phyloP scores from a whole-genome alignment of 139 green algal genomes.

The Picochlorum sp. region DNA sequence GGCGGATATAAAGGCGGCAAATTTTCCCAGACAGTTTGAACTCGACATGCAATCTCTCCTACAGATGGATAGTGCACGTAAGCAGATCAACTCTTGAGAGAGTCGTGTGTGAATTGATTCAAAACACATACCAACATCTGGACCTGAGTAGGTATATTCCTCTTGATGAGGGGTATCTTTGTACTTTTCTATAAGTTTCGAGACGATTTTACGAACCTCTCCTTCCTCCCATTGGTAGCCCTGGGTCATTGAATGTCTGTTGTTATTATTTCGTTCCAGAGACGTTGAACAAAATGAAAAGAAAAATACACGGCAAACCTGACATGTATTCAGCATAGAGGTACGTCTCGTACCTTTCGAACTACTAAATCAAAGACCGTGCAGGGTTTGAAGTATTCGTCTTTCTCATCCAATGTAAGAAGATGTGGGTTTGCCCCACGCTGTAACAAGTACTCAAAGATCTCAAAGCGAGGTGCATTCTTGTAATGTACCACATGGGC shows the following conservation, averaged over 20 bases:
- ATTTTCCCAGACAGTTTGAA: constrained; percentile 1
- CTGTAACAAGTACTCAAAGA: constrained; percentile 31
- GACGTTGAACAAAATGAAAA: no score
- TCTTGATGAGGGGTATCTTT: no score
- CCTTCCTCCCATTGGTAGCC: neutral
- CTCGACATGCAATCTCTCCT: neutral
- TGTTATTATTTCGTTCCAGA: no score
- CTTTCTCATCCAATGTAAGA: neutral
- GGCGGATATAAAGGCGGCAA: constrained; percentile 14
- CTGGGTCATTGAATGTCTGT: no score
- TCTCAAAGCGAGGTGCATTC: constrained; percentile 5
- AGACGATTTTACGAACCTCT: neutral
- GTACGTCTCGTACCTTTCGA: no score
- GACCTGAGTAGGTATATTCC: no score
- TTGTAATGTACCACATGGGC: constrained; percentile 26
- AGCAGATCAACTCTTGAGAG: no score
- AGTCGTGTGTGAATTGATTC: no score
- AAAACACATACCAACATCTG: no score
- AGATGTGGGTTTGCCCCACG: constrained; percentile 18
- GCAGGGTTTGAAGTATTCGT: neutral
- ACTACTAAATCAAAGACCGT: constrained; percentile 2
- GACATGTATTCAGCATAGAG: no score
- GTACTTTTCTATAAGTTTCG: neutral
- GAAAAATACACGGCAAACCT: no score
- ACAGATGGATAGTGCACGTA: no score